A percentile compares a stretch with the other conserved stretches of the same genome.
These are phyloP conservation scores for Serendipita sp. DNA, from an alignment of 1,284 basidiomycete species.

Conservation along the genomic window DNA sequence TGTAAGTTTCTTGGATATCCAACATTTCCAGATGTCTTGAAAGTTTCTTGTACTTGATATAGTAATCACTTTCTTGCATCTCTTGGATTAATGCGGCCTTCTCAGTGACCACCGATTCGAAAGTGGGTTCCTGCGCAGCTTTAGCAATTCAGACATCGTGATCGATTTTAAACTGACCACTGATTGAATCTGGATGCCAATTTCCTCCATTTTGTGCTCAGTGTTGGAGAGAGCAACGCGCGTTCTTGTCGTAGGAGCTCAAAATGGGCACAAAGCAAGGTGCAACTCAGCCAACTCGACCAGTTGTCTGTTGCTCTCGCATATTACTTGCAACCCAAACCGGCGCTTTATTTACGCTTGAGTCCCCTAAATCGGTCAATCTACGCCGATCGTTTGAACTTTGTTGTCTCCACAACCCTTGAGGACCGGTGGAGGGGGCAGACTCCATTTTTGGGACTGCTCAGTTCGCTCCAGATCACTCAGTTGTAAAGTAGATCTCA, in stretches of 20 bases:
- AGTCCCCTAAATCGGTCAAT: too few relatives aligned
- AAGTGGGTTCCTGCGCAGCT: slow-evolving; percentile 65
- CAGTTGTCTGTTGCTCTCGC: background rate
- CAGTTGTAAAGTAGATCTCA: background rate
- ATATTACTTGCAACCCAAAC: background rate
- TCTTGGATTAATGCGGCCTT: slow-evolving; percentile 76
- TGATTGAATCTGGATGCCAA: slow-evolving; percentile 72
- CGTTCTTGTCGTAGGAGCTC: background rate
- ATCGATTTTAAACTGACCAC: slow-evolving; percentile 38
- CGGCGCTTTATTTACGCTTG: background rate
- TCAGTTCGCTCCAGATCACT: background rate
- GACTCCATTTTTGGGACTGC: background rate
- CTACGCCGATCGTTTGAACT: too few relatives aligned
- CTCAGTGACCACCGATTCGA: slow-evolving; percentile 75
- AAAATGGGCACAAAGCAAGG: background rate
- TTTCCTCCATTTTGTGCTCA: slow-evolving; percentile 46
- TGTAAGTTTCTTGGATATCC: slow-evolving; percentile 92
- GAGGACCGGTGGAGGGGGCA: background rate
- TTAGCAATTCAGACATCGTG: slow-evolving; percentile 7
- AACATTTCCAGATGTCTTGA: slow-evolving; percentile 87
- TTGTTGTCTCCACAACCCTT: background rate
- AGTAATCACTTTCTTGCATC: slow-evolving; percentile 83
- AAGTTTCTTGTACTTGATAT: slow-evolving; percentile 91
- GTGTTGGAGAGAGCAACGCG: background rate
- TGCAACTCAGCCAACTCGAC: too few relatives aligned